phyloP scores from a whole-genome alignment of 2,329 filamentous ascomycete genomes.

The Aspergillus udagawae region DNA sequence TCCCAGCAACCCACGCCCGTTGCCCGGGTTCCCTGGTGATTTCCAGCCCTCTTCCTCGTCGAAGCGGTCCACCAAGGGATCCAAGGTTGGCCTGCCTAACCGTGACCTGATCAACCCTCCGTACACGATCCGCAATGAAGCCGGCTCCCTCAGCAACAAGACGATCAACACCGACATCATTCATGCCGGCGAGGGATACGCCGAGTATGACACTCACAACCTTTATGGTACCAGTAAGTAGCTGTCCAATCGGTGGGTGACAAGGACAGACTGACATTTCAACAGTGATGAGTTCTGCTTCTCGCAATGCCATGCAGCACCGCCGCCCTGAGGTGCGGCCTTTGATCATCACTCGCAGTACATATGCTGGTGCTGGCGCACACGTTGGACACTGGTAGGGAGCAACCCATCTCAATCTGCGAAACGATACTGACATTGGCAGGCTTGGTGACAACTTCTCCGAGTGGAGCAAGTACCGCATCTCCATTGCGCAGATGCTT shows the following conservation, averaged over 20 bases:
- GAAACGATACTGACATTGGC: not conserved
- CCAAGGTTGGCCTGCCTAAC: constrained; percentile 56
- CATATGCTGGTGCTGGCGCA: constrained; percentile 67
- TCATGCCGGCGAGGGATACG: constrained; percentile 59
- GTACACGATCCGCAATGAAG: constrained; percentile 63
- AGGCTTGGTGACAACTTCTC: constrained; percentile 60
- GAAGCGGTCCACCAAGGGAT: constrained; percentile 24
- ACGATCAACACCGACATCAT: constrained; percentile 65
- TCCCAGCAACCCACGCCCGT: constrained; percentile 53
- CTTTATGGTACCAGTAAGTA: constrained; percentile 61
- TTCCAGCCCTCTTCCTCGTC: constrained; percentile 56
- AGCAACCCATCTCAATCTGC: constrained; percentile 29
- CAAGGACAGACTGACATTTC: not conserved
- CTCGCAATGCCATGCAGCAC: constrained; percentile 61
- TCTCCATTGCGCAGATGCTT: constrained; percentile 57
- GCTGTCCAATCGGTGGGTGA: no score
- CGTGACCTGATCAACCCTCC: constrained; percentile 62
- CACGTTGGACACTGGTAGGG: constrained; percentile 53
- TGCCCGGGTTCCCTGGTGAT: constrained; percentile 65
- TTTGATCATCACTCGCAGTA: constrained; percentile 70
- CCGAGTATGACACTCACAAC: constrained; percentile 73
- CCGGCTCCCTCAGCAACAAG: constrained; percentile 49
- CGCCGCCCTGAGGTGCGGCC: constrained; percentile 63
- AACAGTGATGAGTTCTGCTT: constrained; percentile 65
- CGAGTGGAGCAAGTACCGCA: constrained; percentile 56